These are phyloP conservation scores for Sporothrix inflata DNA, from an alignment of 2,329 filamentous ascomycete species.

Conservation along the genomic window DNA sequence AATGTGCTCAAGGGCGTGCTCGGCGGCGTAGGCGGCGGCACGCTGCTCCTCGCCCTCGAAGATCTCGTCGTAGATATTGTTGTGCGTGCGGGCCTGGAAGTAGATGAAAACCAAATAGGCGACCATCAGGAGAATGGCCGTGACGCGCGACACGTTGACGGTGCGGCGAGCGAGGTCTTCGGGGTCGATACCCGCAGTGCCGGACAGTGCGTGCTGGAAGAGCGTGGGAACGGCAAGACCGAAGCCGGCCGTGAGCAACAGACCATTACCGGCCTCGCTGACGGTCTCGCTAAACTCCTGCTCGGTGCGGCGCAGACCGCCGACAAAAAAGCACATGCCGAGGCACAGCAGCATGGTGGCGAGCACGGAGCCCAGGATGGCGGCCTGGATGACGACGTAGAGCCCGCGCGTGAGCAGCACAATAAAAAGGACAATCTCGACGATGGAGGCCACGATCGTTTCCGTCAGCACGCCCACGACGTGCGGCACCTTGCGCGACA, in stretches of 20 bases:
- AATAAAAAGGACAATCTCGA: constrained; percentile 84
- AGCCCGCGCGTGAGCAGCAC: constrained; percentile 61
- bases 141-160: constrained; percentile 69
- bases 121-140: constrained; percentile 70
- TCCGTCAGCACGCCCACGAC: constrained; percentile 67
- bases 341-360: constrained; percentile 81
- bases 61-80: constrained; percentile 75
- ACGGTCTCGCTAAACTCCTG: constrained; percentile 75
- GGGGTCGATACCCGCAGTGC: constrained; percentile 35
- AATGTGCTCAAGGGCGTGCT: constrained; percentile 16
- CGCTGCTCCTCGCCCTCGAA: constrained; percentile 71
- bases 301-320: constrained; percentile 69
- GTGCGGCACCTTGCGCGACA: constrained; percentile 75
- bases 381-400: constrained; percentile 77
- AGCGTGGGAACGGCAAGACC: constrained; percentile 58
- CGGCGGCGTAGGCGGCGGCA: constrained; percentile 48
- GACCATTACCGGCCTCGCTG: constrained; percentile 75
- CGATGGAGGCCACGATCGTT: constrained; percentile 70
- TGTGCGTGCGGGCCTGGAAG: constrained; percentile 78
- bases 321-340: constrained; percentile 78
- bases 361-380: constrained; percentile 80
- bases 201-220: constrained; percentile 54
- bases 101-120: constrained; percentile 69
- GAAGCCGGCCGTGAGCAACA: constrained; percentile 71
- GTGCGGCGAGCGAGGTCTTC: constrained; percentile 55